These are phyloP conservation scores for Daldinia loculata DNA, from an alignment of 495 filamentous ascomycete species.

Conservation along the genomic window DNA sequence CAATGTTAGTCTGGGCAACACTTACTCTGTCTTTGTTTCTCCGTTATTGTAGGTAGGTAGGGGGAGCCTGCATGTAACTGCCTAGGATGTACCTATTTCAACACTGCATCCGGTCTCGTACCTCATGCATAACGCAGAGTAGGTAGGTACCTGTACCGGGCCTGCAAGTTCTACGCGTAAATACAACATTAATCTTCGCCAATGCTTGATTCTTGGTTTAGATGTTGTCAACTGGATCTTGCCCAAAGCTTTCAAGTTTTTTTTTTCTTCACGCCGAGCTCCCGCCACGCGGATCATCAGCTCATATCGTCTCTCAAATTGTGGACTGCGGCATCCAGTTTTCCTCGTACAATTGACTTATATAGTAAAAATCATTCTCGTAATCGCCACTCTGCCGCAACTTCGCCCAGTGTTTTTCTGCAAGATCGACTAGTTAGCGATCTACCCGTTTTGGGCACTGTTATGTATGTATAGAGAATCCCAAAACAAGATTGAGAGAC, in stretches of 20 bases:
- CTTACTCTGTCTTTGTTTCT: constrained; percentile 1
- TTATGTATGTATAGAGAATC: neutral
- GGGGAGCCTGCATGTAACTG: constrained; percentile 24
- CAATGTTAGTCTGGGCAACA: neutral
- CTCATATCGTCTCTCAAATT: constrained; percentile 35
- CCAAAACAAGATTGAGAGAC: neutral
- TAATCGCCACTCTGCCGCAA: constrained; percentile 49
- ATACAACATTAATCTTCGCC: constrained; percentile 6
- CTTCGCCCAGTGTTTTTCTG: constrained; percentile 53
- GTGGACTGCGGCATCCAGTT: constrained; percentile 59
- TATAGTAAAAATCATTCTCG: constrained; percentile 61
- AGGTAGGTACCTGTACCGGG: neutral
- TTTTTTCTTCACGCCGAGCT: neutral
- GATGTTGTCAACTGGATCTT: constrained; percentile 8
- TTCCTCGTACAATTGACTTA: constrained; percentile 61
- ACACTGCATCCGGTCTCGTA: constrained; percentile 14
- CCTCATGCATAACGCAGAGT: constrained; percentile 13
- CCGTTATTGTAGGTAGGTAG: neutral
- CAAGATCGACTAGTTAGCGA: constrained; percentile 31
- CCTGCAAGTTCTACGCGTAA: constrained; percentile 15
- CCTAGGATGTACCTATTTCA: neutral
- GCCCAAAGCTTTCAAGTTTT: neutral
- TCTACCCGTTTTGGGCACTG: neutral
- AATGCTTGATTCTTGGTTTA: constrained; percentile 12
- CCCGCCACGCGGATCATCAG: constrained; percentile 1